Conservation (phyloP, 169 alveolate species). For the Plasmodium vivax region DNA sequence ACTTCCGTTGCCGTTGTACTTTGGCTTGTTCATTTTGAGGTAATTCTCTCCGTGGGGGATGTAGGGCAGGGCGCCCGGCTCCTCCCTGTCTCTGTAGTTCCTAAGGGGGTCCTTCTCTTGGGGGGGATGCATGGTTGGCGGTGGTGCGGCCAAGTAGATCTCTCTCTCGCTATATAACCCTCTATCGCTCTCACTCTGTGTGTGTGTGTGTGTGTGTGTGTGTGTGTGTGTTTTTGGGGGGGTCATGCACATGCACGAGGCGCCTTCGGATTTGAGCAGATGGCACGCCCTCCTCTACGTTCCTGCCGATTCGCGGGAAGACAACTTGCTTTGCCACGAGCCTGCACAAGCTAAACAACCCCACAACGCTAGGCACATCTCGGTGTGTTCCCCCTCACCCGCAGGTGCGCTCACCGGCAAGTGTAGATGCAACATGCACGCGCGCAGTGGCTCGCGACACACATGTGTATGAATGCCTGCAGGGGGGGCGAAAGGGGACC, state of each 20-base stretch:
- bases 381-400: background rate
- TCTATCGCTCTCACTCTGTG: too few relatives aligned
- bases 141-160: background rate
- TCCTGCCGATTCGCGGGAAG: background rate
- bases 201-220: background rate
- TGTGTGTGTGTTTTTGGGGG: background rate
- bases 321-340: background rate
- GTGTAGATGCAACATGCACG: slow-evolving; percentile 7
- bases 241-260: background rate
- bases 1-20: background rate
- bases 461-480: background rate
- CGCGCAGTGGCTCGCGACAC: background rate
- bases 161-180: too few relatives aligned
- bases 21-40: slow-evolving; percentile 10
- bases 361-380: background rate
- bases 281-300: background rate
- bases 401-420: background rate
- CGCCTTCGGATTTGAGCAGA: background rate
- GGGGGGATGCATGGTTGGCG: slow-evolving; percentile 13
- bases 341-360: background rate
- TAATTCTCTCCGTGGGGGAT: background rate
- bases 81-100: slow-evolving; percentile 1
- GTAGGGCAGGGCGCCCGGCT: background rate
- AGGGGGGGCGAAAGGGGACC: background rate
- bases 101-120: slow-evolving; percentile 6